Percentiles rank a stretch among this genome's conserved stretches.
These are phyloP conservation scores for Rubia peregrina DNA, from an alignment of 305 asterid genomes.

Conservation along the genomic window DNA sequence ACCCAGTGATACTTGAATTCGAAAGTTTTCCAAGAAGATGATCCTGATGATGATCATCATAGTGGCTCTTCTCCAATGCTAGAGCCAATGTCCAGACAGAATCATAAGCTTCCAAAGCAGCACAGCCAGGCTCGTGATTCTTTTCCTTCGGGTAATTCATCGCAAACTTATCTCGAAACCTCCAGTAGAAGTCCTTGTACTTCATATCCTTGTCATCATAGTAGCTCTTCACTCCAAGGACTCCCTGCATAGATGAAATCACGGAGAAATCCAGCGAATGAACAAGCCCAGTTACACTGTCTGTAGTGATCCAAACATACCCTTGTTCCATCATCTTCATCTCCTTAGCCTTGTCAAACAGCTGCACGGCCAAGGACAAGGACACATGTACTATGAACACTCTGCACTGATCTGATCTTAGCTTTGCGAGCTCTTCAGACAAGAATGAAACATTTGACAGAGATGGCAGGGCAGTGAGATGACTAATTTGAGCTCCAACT, in stretches of 20 bases:
- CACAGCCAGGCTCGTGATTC: conserved; percentile 26
- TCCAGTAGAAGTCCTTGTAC: conserved; percentile 13
- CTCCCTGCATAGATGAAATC: conserved; percentile 30
- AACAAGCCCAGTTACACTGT: conserved; percentile 19
- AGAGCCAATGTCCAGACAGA: conserved; percentile 18
- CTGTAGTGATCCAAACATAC: conserved; percentile 34
- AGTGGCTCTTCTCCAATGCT: conserved; percentile 15
- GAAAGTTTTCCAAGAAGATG: conserved; percentile 7
- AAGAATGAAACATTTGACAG: conserved; percentile 9
- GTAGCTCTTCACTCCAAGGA: conserved; percentile 27
- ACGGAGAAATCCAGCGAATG: conserved; percentile 24
- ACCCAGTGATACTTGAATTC: conserved; percentile 7
- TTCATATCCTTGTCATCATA: neutral
- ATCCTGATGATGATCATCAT: neutral
- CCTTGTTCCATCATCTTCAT: conserved; percentile 33
- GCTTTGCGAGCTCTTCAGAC: conserved; percentile 23
- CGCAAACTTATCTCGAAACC: conserved; percentile 16
- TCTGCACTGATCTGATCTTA: conserved; percentile 26
- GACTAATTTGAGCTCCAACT: conserved; percentile 22
- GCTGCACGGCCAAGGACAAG: conserved; percentile 13
- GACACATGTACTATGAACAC: conserved; percentile 32
- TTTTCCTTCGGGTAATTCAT: conserved; percentile 19
- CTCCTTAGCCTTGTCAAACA: conserved; percentile 28
- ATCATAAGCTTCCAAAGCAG: conserved; percentile 29
- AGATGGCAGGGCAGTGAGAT: conserved; percentile 21